phyloP scores from a whole-genome alignment of 2,329 filamentous ascomycete genomes.

The Phyllosticta citriasiana region DNA sequence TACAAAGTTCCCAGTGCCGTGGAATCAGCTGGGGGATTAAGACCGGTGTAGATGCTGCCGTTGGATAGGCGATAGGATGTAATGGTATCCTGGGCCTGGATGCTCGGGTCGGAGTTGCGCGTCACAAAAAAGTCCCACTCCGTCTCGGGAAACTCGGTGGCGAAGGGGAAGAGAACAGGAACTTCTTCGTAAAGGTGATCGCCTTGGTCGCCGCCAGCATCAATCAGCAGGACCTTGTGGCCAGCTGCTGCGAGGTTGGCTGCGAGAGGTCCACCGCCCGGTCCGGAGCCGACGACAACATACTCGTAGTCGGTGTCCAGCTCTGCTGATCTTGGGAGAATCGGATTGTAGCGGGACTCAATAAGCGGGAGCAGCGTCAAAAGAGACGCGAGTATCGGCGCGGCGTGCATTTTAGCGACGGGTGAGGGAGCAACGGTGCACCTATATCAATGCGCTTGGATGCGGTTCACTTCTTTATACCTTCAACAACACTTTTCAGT shows the following conservation, averaged over 20 bases:
- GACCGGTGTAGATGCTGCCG: constrained; percentile 44
- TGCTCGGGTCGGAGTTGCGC: constrained; percentile 43
- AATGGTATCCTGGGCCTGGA: constrained; percentile 44
- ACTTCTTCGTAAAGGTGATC: constrained; percentile 17
- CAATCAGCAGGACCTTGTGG: constrained; percentile 49
- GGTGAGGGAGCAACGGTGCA: neutral
- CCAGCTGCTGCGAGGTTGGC: constrained; percentile 49
- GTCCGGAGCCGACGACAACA: constrained; percentile 51
- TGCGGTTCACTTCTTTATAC: neutral
- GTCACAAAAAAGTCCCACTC: constrained; percentile 55
- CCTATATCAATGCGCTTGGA: neutral
- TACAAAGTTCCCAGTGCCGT: constrained; percentile 46
- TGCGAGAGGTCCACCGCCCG: constrained; percentile 49
- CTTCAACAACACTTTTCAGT: neutral
- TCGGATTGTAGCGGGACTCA: neutral
- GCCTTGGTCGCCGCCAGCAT: constrained; percentile 50
- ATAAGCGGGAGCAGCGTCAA: neutral
- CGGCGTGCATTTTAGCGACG: neutral
- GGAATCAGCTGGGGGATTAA: constrained; percentile 43
- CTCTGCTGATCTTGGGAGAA: neutral
- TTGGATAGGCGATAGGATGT: constrained; percentile 45
- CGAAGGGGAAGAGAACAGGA: neutral
- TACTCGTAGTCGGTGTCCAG: constrained; percentile 42
- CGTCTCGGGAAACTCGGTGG: constrained; percentile 19
- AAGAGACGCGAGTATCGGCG: neutral